Evolutionary conservation across 306 rosid genomes (phyloP).

Genomic region (cucumber (Cucumis sativus)): Cucumber_9930_V3 NC_026658.2:23197501-23198000

Average conservation of each 20-base stretch:
- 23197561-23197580: no score
- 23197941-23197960: neutral
- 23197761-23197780: neutral
- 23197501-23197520: no score
- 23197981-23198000: slow-evolving; percentile 10
- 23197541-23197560: no score
- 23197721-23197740: neutral
- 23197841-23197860: neutral
- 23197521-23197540: no score
- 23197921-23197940: slow-evolving; percentile 1
- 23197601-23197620: no score
- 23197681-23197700: neutral
- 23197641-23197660: no score
- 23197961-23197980: neutral
- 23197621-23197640: no score
- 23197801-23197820: slow-evolving; percentile 14
- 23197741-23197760: neutral
- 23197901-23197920: neutral
- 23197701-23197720: neutral
- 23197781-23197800: neutral
- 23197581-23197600: no score
- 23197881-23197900: neutral
- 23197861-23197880: neutral
- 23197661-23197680: no score
- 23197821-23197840: slow-evolving; percentile 7